Evolutionary conservation across 257 asterid species (phyloP), one percentile per base, ranked within the genome.

Genomic region (Primulina huaijiensis): DNA sequence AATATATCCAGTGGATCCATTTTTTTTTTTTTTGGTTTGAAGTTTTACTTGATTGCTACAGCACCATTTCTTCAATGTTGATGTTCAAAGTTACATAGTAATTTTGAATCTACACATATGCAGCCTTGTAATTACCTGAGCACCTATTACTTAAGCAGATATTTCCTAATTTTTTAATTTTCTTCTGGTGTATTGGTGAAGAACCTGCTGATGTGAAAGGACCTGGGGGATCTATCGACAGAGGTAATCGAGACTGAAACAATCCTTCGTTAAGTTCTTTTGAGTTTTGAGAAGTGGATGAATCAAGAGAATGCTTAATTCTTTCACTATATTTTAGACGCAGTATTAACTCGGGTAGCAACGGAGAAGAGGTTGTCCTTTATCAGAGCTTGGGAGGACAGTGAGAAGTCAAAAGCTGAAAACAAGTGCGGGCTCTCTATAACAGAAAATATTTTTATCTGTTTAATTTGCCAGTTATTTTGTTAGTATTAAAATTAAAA

Each of bases 361-460:
- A 58, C 63, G 9, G 63, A 58, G 63, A 58, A 58, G 33, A 23
- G 31, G 63, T 8, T 58, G 63, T 58, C 63, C 33, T 58, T 58
- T 3, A 3, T 27, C 33, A 58, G 33, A 20, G 63, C 63, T 20
- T 58, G 63, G 63, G 34, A 58, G 17, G 63, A 58, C 6, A 58
- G 63, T 58, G 63, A 58, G 63, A 20, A 58, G 33, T 23, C 34
- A 23, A 58, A 58, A 58, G 63, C 63, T 58, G 63, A 58, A 58
- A 58, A 58, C 33, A 20, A 20, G 63, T 58, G 7, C 14, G 33
- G 23, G 33, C 17, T 57, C n/a, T 57, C 53, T 63, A 9, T 0
- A 30, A 8, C 20, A 31, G 19, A n/a, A 6, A 9, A 33, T 4
- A 19, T 23, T n/a, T 43, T 11, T 8, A 38, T 40, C 52, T 9